Conservation (phyloP, 1,139 yeast genomes). For the Saccharomycopsis hybrid region DNA sequence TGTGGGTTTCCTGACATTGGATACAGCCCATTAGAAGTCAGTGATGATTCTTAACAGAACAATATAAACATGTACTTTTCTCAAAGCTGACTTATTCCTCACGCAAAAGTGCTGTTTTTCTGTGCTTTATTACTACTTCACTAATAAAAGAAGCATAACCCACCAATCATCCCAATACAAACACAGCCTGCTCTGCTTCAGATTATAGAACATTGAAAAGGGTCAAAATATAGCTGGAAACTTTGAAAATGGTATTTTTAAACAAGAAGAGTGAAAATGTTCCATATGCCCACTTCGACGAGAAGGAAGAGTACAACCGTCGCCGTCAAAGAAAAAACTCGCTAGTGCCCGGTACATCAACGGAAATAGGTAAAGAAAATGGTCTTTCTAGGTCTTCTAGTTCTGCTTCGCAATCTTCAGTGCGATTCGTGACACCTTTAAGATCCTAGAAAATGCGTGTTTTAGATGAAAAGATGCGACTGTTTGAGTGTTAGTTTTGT, state of each 20-base stretch:
- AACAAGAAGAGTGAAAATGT: not conserved
- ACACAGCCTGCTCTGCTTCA: no score
- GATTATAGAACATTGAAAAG: no score
- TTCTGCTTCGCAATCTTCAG: constrained; percentile 6
- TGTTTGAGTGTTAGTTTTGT: not conserved
- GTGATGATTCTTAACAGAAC: no score
- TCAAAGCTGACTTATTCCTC: no score
- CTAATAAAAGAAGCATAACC: no score
- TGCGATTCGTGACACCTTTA: constrained; percentile 10
- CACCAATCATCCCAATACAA: no score
- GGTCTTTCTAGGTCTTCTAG: constrained; percentile 7
- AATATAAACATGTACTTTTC: no score
- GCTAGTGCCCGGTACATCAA: not conserved
- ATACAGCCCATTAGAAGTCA: no score
- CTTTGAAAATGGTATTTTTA: not conserved
- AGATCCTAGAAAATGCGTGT: not conserved
- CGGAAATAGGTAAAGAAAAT: not conserved
- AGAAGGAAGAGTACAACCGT: constrained; percentile 21
- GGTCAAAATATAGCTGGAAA: no score
- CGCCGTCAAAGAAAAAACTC: constrained; percentile 8
- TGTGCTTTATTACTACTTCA: no score
- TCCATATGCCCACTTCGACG: constrained; percentile 28
- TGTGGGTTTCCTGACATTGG: no score
- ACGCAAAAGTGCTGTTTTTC: no score
- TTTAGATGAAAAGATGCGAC: not conserved